A percentile compares a stretch with the other conserved stretches of the same genome.
Conservation (phyloP, 192 early-diverging fungal genomes). For the Linnemannia zychae region DNA sequence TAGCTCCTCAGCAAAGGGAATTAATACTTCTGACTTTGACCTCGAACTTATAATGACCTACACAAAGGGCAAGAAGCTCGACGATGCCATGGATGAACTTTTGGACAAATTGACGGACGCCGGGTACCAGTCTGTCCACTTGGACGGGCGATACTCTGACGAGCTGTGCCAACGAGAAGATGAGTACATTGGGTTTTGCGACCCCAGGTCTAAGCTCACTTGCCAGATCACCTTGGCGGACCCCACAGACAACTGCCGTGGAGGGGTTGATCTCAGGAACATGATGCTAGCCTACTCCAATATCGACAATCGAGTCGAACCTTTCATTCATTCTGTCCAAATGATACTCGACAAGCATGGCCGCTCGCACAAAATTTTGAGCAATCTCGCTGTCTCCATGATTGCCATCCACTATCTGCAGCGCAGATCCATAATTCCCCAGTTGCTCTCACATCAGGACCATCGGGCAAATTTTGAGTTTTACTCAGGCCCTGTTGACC, state of each 20-base stretch:
- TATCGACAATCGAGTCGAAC: neutral
- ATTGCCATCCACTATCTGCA: conserved; percentile 9
- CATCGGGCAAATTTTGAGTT: neutral
- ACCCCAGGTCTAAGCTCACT: neutral
- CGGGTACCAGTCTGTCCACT: neutral
- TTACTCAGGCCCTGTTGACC: neutral
- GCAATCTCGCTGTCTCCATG: conserved; percentile 1
- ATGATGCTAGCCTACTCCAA: neutral
- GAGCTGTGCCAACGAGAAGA: neutral
- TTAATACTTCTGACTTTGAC: conserved; percentile 11
- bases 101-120: neutral
- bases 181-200: neutral
- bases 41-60: neutral
- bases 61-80: too few species aligned
- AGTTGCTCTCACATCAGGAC: neutral
- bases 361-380: neutral
- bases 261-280: neutral
- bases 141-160: neutral
- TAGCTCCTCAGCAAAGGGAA: neutral
- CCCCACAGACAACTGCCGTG: neutral
- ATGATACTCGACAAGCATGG: neutral
- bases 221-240: neutral
- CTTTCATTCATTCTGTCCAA: neutral
- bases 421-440: neutral
- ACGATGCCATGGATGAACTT: neutral